Evolutionary conservation across 495 filamentous ascomycete genomes (phyloP).

Genomic region (Neurospora cerealis): DNA sequence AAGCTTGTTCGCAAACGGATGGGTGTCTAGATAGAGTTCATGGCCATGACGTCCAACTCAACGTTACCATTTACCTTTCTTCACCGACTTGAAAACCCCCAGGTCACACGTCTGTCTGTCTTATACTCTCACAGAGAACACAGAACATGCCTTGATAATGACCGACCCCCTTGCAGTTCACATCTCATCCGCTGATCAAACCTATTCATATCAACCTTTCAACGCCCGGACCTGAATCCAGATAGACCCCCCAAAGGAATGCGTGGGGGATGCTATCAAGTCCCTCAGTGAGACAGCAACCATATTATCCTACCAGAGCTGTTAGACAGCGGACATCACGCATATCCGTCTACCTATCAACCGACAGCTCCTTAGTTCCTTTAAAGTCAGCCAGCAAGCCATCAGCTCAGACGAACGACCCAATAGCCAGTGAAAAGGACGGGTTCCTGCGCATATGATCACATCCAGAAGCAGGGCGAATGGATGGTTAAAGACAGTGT

Average conservation of each 20-base stretch:
- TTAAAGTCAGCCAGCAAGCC: not conserved
- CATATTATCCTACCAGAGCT: not conserved
- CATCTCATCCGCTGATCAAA: not conserved
- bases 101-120: not conserved
- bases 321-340: not conserved
- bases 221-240: not conserved
- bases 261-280: not conserved
- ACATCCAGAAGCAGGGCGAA: not conserved
- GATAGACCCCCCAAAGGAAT: not conserved
- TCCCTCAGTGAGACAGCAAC: not conserved
- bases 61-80: not conserved
- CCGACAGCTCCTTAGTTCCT: not conserved
- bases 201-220: not conserved
- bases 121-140: not conserved
- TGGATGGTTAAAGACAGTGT: not conserved
- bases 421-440: conserved; percentile 11
- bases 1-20: not conserved
- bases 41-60: not conserved
- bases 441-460: conserved; percentile 27
- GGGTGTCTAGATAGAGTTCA: not conserved
- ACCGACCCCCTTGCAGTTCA: not conserved
- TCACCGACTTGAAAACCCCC: not conserved
- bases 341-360: not conserved
- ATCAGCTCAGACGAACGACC: not conserved
- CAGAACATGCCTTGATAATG: not conserved